Percentiles rank a stretch among this genome's conserved stretches.
Conservation (phyloP, 2,329 filamentous ascomycete species). For the Camptophora hylomeconis region DNA sequence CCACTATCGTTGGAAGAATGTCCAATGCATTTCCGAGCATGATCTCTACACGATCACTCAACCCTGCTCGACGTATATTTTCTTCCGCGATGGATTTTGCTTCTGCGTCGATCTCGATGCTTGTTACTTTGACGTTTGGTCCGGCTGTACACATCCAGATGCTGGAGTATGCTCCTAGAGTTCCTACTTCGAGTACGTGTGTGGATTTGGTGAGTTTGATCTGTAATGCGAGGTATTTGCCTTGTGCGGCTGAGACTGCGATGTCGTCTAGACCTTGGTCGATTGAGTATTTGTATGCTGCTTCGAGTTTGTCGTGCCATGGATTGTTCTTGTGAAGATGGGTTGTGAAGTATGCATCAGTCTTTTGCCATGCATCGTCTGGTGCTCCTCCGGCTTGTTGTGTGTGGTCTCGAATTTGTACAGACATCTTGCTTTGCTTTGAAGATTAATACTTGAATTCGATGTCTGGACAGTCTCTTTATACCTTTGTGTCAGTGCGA, state of each 20-base stretch:
- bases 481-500: no score
- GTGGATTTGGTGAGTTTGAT: constrained; percentile 24
- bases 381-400: no score
- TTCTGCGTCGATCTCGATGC: constrained; percentile 36
- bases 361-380: constrained; percentile 10
- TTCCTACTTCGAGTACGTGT: constrained; percentile 41
- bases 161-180: constrained; percentile 40
- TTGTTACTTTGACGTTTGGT: constrained; percentile 32
- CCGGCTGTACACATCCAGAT: constrained; percentile 37
- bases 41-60: constrained; percentile 32
- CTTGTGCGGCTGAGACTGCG: constrained; percentile 23
- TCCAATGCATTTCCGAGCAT: constrained; percentile 33
- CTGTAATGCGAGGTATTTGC: constrained; percentile 29
- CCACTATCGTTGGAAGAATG: constrained; percentile 26
- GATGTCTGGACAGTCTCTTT: no score
- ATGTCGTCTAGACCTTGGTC: constrained; percentile 26
- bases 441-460: no score
- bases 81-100: constrained; percentile 34
- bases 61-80: constrained; percentile 29
- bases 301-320: constrained; percentile 18
- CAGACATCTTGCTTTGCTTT: no score
- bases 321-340: constrained; percentile 14
- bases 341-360: constrained; percentile 8
- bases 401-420: no score
- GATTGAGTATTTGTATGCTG: constrained; percentile 22